A percentile compares a stretch with the other conserved stretches of the same genome.
phyloP scores from a whole-genome alignment of 1,284 basidiomycete genomes.

The Mycena citricolor region DNA sequence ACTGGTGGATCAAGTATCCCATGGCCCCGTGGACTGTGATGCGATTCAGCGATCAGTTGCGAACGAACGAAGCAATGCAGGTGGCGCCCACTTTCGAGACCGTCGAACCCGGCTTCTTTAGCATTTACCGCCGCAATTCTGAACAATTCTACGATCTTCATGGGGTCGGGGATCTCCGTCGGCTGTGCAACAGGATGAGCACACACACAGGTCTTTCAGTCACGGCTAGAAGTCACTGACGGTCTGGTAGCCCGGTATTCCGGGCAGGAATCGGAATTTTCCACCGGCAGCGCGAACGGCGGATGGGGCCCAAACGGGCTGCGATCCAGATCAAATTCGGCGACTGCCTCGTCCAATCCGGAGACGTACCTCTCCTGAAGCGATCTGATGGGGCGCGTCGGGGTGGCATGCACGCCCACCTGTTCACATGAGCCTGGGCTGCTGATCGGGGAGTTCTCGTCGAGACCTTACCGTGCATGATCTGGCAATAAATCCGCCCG shows the following conservation, averaged over 20 bases:
- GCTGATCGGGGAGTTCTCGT: slow-evolving; percentile 28
- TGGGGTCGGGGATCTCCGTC: slow-evolving; percentile 41
- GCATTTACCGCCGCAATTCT: slow-evolving; percentile 53
- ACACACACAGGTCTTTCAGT: too few species aligned
- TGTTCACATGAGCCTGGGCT: slow-evolving; percentile 31
- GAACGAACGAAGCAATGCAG: too few species aligned
- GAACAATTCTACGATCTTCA: slow-evolving; percentile 43
- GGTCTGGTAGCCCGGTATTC: slow-evolving; percentile 34
- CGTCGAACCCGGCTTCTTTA: slow-evolving; percentile 64
- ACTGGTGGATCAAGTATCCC: slow-evolving; percentile 58
- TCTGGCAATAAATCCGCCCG: slow-evolving; percentile 34
- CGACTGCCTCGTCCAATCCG: too few species aligned
- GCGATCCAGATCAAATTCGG: not conserved
- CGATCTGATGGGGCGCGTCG: slow-evolving; percentile 35
- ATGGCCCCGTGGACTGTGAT: slow-evolving; percentile 43
- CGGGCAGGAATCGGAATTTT: slow-evolving; percentile 37
- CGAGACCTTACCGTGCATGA: slow-evolving; percentile 9
- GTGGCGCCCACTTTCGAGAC: slow-evolving; percentile 60
- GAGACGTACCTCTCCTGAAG: slow-evolving; percentile 28
- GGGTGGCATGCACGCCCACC: slow-evolving; percentile 38
- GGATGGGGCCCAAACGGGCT: slow-evolving; percentile 39
- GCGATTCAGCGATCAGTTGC: not conserved
- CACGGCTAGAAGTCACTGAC: slow-evolving; percentile 27
- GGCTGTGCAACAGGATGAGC: slow-evolving; percentile 31
- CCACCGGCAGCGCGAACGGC: slow-evolving; percentile 37